Percentiles rank a stretch among this genome's conserved stretches.
phyloP scores from a whole-genome alignment of 1,284 basidiomycete species.

The Sphaerobolus stellatus region DNA sequence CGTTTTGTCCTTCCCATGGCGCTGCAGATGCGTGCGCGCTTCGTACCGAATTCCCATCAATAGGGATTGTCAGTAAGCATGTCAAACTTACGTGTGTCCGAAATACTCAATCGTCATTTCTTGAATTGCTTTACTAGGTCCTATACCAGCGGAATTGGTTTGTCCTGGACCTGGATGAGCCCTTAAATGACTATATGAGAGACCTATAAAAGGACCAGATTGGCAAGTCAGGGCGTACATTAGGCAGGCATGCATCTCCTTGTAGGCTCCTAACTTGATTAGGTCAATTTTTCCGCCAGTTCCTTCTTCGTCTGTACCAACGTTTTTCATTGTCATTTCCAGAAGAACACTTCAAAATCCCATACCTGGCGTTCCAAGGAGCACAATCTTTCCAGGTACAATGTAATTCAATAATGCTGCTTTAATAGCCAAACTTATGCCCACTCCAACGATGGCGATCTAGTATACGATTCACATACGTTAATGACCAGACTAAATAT shows the following conservation, averaged over 20 bases:
- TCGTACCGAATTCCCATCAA: too few species aligned
- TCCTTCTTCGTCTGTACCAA: constrained; percentile 62
- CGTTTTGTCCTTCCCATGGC: constrained; percentile 75
- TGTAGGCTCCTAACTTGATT: constrained; percentile 62
- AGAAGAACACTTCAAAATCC: not conserved
- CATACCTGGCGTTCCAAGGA: constrained; percentile 73
- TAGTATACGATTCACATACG: not conserved
- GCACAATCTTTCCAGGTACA: constrained; percentile 62
- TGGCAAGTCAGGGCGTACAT: constrained; percentile 44
- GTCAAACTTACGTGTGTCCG: constrained; percentile 57
- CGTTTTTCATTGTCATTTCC: not conserved
- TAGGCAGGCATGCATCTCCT: constrained; percentile 63
- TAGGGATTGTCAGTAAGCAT: too few species aligned
- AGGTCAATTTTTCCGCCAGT: constrained; percentile 68
- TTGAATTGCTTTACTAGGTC: constrained; percentile 53
- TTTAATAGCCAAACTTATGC: constrained; percentile 61
- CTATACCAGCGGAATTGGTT: constrained; percentile 51
- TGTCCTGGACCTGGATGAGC: constrained; percentile 65
- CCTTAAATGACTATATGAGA: constrained; percentile 35
- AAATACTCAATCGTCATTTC: constrained; percentile 50
- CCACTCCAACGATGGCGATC: constrained; percentile 73
- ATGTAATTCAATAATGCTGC: constrained; percentile 56
- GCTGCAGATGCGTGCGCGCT: constrained; percentile 69
- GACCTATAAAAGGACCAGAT: not conserved
- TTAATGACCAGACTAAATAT: not conserved